Evolutionary conservation across 2,329 filamentous ascomycete genomes (phyloP), one percentile per base, ranked within the genome.

Genomic region (Camptophora hylomeconis): DNA sequence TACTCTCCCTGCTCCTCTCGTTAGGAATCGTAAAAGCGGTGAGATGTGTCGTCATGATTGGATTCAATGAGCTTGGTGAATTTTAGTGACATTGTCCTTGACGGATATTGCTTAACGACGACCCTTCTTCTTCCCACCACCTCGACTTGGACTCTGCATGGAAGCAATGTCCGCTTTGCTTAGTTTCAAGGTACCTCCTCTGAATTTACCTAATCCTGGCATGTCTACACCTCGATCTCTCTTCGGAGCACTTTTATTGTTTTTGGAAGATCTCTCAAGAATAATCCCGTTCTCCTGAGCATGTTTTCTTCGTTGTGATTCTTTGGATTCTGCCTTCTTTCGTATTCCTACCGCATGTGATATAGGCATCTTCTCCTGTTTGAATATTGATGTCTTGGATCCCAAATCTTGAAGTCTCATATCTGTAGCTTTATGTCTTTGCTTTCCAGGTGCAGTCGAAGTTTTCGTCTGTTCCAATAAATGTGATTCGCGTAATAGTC

Each of bases 231-330:
- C 60, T 52, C 72, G 58, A 39, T 72, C 63, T 54, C 72, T 57
- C 50, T 68, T 57, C 49, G 52, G 51, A 40, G 39, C 44, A 41
- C 35, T 46, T 34, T 26, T 52, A 11, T 43, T 51, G 4, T 45
- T 47, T 29, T 49, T 51, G 22, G 46, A 40, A 26, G 39, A 35
- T 39, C 60, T 60, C 61, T 95, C 89, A 18, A 95, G 60, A 26
- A 95, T 74, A 44, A 95, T 75, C 5, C 87, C 89, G 45, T 87
- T 92, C 63, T 95, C 87, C 47, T 67, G 72, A 2, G 89, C 89
- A 52, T 93, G 82, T 21, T 63, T 65, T 20, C 87, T 64, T 28
- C 87, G 61, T 58, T 69, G 79, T 8, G 67, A 59, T 52, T 94
- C 86, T 35, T 70, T 72, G 16, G 62, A 55, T 2, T 52, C 61